Conservation (phyloP, 495 filamentous ascomycete genomes). For the Margaritispora aquatica region DNA sequence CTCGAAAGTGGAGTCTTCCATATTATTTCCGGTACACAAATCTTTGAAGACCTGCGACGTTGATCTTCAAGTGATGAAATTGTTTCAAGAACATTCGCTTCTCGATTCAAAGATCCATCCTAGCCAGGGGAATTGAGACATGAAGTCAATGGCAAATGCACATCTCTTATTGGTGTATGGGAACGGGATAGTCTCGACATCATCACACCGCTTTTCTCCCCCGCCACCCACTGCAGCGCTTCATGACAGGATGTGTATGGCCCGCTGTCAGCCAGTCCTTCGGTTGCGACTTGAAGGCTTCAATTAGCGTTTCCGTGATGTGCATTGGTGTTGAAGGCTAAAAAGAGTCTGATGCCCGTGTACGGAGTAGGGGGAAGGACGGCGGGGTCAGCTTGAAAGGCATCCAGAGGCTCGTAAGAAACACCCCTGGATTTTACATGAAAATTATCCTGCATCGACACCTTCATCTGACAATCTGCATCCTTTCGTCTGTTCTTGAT, state of each 20-base stretch:
- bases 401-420: neutral
- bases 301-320: neutral
- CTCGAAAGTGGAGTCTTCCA: neutral
- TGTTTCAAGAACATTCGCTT: slow-evolving; percentile 5
- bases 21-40: neutral
- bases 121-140: neutral
- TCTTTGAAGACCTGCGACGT: neutral
- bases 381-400: neutral
- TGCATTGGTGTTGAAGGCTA: neutral
- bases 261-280: slow-evolving; percentile 2
- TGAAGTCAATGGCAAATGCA: neutral
- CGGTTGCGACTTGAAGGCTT: neutral
- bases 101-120: neutral
- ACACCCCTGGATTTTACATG: neutral
- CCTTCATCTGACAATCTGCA: too few relatives aligned
- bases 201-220: slow-evolving; percentile 21
- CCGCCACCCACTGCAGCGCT: slow-evolving; percentile 21
- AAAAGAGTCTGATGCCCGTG: neutral
- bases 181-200: neutral
- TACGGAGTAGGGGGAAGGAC: neutral
- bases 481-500: too few relatives aligned
- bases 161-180: neutral
- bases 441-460: too few relatives aligned
- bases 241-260: neutral
- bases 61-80: neutral